These are phyloP conservation scores for Mycena latifolia DNA, from an alignment of 768 basidiomycete species.

Conservation along the genomic window DNA sequence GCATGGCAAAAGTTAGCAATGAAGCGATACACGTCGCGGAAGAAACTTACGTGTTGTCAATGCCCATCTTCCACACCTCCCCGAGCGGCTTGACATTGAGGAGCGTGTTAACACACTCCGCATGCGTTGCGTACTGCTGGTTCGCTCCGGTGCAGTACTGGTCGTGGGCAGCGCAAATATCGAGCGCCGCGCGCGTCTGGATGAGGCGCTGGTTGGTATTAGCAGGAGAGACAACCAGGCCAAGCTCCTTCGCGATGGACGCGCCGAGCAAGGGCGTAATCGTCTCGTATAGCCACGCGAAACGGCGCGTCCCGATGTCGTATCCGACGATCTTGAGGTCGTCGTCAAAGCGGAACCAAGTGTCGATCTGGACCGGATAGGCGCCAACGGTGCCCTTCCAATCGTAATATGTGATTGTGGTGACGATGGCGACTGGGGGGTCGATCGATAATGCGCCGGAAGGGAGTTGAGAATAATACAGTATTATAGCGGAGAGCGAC, in stretches of 20 bases:
- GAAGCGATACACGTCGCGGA: background rate
- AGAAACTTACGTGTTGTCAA: constrained; percentile 14
- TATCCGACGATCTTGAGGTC: constrained; percentile 16
- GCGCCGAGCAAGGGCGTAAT: too few relatives aligned
- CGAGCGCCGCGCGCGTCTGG: too few relatives aligned
- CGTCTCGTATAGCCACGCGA: too few relatives aligned
- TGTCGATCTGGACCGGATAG: constrained; percentile 11
- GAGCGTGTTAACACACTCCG: constrained; percentile 4
- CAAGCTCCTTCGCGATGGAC: too few relatives aligned
- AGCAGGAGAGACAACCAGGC: too few relatives aligned
- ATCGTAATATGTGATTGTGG: constrained; percentile 11
- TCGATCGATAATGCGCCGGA: constrained; percentile 1
- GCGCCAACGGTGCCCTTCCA: constrained; percentile 16
- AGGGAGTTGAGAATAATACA: background rate
- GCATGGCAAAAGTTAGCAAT: background rate
- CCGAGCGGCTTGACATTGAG: constrained; percentile 8
- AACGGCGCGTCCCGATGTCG: constrained; percentile 12
- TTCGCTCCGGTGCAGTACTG: constrained; percentile 15
- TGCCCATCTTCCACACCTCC: constrained; percentile 13
- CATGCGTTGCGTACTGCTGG: constrained; percentile 10
- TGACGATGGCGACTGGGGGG: constrained; percentile 5
- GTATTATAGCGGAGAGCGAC: background rate
- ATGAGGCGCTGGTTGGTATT: too few relatives aligned
- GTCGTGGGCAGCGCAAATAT: too few relatives aligned
- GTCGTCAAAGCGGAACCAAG: constrained; percentile 19